Percentiles rank a stretch among this genome's conserved stretches.
Evolutionary conservation across 2,329 filamentous ascomycete species (phyloP).

Genomic region (Neopestalotiopsis clavispora): DNA sequence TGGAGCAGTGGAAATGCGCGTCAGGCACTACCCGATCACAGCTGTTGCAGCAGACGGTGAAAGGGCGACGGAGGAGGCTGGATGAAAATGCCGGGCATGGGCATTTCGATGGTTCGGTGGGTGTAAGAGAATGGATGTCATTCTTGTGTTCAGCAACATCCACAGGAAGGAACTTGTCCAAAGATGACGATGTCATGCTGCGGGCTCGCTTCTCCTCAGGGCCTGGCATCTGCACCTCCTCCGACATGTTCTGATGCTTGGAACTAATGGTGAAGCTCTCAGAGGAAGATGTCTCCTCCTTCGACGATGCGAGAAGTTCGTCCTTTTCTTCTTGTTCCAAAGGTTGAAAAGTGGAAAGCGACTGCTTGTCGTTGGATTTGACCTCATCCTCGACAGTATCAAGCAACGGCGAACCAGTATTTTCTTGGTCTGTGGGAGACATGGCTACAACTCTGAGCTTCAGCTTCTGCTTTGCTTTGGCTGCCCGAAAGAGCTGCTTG

Average conservation of each 20-base stretch:
- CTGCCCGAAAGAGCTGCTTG: conserved; percentile 95
- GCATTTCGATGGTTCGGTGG: neutral
- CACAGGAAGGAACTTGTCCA: conserved; percentile 15
- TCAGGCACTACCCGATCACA: conserved; percentile 81
- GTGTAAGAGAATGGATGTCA: neutral
- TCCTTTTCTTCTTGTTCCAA: conserved; percentile 19
- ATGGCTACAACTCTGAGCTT: conserved; percentile 69
- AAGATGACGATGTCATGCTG: conserved; percentile 27
- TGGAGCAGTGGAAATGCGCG: conserved; percentile 91
- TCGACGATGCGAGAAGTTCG: neutral
- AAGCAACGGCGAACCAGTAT: conserved; percentile 42
- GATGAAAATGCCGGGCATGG: neutral
- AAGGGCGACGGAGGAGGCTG: conserved; percentile 46
- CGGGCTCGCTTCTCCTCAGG: conserved; percentile 32
- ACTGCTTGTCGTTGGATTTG: conserved; percentile 28
- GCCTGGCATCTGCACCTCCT: conserved; percentile 15
- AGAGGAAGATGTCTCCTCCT: neutral
- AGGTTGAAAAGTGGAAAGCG: no score
- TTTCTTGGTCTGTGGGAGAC: conserved; percentile 31
- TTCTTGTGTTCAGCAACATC: neutral
- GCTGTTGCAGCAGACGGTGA: conserved; percentile 92
- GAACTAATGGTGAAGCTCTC: neutral
- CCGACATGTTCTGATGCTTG: no score
- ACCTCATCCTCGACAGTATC: conserved; percentile 58
- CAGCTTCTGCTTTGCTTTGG: conserved; percentile 97